Evolutionary conservation across 2,329 filamentous ascomycete species (phyloP).

Genomic region (Myotisia sp.): DNA sequence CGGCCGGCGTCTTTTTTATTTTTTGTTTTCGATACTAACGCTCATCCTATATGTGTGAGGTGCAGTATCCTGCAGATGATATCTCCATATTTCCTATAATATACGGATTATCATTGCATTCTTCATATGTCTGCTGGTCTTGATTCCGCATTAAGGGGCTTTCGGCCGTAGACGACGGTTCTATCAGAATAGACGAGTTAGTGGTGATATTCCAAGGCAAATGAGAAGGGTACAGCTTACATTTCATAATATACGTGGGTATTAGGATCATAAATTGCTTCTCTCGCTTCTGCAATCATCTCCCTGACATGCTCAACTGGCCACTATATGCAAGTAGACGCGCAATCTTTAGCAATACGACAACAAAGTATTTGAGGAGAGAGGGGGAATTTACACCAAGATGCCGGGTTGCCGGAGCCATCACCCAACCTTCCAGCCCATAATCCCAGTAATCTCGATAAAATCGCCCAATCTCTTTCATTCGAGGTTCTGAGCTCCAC

Average conservation of each 20-base stretch:
- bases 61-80: too few relatives aligned
- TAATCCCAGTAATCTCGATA: conserved; percentile 5
- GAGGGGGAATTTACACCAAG: conserved; percentile 5
- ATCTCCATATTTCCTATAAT: too few relatives aligned
- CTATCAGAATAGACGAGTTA: neutral
- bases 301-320: neutral
- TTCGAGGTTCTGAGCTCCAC: conserved; percentile 24
- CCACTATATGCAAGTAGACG: neutral
- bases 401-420: conserved; percentile 6
- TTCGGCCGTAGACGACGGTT: conserved; percentile 1
- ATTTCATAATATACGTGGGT: conserved; percentile 5
- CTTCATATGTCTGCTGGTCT: too few relatives aligned
- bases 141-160: neutral
- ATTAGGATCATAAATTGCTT: neutral
- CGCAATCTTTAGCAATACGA: neutral
- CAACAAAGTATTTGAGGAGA: neutral
- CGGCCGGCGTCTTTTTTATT: too few relatives aligned
- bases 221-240: neutral
- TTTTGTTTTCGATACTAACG: too few relatives aligned
- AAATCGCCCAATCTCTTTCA: conserved; percentile 4
- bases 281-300: neutral
- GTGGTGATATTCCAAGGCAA: neutral
- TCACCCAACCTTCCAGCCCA: conserved; percentile 7
- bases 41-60: too few relatives aligned
- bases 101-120: too few relatives aligned